These are phyloP conservation scores for Aspergillus nomiae DNA, from an alignment of 2,329 filamentous ascomycete species.

Conservation along the genomic window DNA sequence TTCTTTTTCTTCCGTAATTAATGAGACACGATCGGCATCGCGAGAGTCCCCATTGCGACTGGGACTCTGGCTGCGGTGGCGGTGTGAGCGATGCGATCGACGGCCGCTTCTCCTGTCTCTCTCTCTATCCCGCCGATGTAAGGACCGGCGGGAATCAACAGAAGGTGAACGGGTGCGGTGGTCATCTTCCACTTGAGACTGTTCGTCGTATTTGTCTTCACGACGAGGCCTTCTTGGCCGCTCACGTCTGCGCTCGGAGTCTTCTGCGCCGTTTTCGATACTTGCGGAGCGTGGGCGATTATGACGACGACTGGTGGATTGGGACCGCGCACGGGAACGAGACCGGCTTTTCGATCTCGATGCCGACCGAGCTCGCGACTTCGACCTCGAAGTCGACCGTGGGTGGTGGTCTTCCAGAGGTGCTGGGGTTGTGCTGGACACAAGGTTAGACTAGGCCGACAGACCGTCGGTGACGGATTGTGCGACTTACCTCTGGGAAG, in stretches of 20 bases:
- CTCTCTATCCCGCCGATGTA: constrained; percentile 64
- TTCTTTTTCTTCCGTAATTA: constrained; percentile 25
- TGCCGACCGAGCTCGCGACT: constrained; percentile 27
- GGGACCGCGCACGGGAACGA: constrained; percentile 44
- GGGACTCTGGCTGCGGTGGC: constrained; percentile 46
- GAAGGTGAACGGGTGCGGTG: constrained; percentile 68
- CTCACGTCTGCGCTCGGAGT: constrained; percentile 31
- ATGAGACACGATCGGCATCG: constrained; percentile 40
- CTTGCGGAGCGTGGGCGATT: constrained; percentile 54
- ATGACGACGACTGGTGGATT: constrained; percentile 52
- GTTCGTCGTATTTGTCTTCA: constrained; percentile 51
- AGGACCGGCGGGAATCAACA: constrained; percentile 59
- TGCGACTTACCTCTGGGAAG: constrained; percentile 33
- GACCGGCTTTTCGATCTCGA: constrained; percentile 34
- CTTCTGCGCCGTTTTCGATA: constrained; percentile 37
- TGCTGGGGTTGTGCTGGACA: constrained; percentile 25
- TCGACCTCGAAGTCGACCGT: constrained; percentile 31
- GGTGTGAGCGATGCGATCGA: constrained; percentile 53
- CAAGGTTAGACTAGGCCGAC: constrained; percentile 15
- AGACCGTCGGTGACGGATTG: not conserved
- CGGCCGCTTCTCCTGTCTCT: constrained; percentile 49
- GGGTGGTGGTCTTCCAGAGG: constrained; percentile 39
- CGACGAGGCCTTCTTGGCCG: constrained; percentile 30
- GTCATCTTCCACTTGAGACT: constrained; percentile 35
- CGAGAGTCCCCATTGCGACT: constrained; percentile 38